Conservation (phyloP, 129 eudicot genomes). For the Calendula officinalis region DNA sequence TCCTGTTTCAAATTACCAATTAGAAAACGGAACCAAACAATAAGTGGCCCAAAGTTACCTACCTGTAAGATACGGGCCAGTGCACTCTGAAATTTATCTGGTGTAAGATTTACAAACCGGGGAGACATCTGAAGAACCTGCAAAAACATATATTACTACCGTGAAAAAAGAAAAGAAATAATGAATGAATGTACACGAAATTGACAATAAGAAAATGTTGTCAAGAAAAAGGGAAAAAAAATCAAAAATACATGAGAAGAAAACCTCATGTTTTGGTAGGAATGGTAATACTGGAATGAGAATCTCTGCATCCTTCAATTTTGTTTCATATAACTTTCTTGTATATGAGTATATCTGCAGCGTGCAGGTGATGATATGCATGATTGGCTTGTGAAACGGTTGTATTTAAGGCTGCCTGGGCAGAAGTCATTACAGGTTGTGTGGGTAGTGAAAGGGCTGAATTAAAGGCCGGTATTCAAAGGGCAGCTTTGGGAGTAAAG, state of each 20-base stretch:
- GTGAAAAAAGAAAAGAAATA: slow-evolving; percentile 13
- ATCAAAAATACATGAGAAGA: not conserved
- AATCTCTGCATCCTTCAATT: slow-evolving; percentile 79
- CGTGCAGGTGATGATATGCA: no score
- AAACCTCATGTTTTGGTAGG: slow-evolving; percentile 85
- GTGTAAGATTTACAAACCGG: slow-evolving; percentile 67
- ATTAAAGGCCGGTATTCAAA: no score
- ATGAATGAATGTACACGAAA: not conserved
- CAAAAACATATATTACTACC: slow-evolving; percentile 14
- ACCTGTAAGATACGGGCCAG: slow-evolving; percentile 83
- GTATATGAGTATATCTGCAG: no score
- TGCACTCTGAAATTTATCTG: slow-evolving; percentile 75
- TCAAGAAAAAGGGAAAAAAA: not conserved
- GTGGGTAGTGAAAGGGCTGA: no score
- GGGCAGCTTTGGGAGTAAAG: no score
- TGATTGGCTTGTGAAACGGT: no score
- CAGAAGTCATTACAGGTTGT: no score
- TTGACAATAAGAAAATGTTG: no score
- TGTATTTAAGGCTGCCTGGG: no score
- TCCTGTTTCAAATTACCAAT: slow-evolving; percentile 43
- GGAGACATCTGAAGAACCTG: slow-evolving; percentile 78
- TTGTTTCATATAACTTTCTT: slow-evolving; percentile 67
- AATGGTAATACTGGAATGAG: slow-evolving; percentile 73
- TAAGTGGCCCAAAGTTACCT: slow-evolving; percentile 42
- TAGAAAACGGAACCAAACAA: not conserved